These are phyloP conservation scores for Strigomonas galati DNA, from an alignment of 208 protist genomes.

Conservation along the genomic window DNA sequence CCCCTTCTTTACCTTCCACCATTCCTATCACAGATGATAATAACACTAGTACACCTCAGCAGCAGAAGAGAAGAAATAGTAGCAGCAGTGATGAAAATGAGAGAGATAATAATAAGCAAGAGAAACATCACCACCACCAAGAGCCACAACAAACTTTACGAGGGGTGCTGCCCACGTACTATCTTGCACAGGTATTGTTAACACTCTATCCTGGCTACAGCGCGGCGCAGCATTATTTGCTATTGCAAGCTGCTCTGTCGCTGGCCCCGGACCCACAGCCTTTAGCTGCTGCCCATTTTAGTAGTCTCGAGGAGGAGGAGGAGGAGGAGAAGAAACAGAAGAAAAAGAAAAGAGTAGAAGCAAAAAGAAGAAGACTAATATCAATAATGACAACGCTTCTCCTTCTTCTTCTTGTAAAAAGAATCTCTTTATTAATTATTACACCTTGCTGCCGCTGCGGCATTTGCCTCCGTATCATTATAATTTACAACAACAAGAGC, in stretches of 20 bases:
- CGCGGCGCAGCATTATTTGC: not conserved
- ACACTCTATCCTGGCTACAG: not conserved
- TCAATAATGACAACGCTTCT: not conserved
- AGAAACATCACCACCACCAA: not conserved
- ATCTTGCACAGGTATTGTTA: not conserved
- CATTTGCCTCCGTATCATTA: conserved; percentile 1
- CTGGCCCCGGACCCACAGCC: not conserved
- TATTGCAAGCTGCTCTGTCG: not conserved
- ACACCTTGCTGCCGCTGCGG: not conserved
- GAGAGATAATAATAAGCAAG: conserved; percentile 1
- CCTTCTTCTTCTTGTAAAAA: no score
- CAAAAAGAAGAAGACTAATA: not conserved
- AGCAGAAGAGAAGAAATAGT: no score
- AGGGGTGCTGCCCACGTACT: conserved; percentile 2
- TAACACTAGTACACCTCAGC: no score
- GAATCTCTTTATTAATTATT: conserved; percentile 7
- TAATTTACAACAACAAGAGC: no score
- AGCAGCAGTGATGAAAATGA: not conserved
- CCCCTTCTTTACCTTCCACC: not conserved
- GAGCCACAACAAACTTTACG: no score
- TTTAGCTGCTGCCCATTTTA: not conserved
- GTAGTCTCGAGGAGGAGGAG: not conserved
- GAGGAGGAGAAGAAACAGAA: not conserved
- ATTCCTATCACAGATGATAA: not conserved
- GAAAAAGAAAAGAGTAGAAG: not conserved